Base-by-base conservation (phyloP, 2,329 filamentous ascomycete genomes). In the Madurella fahalii region DNA sequence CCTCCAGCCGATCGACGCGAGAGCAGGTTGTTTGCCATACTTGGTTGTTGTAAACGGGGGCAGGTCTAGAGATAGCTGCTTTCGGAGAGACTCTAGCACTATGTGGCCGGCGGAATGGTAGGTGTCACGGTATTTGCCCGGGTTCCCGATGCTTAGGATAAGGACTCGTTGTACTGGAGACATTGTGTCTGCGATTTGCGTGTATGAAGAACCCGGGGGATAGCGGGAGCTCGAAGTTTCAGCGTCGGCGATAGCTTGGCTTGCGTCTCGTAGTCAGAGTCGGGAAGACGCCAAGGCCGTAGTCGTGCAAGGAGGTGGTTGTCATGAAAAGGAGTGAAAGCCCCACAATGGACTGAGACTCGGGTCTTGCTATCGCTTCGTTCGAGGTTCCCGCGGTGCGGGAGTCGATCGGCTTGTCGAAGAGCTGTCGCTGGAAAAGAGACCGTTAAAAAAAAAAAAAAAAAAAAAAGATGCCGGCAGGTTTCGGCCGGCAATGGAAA, bases 101-200 rank as follows among this genome's bases (percentile, higher is more conserved):
- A 84, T 81, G 74, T 97, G 93, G 11, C 92, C 94, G 13, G 91
- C 90, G 20, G 86, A 92, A 73, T 97, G 94, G 8, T 93, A 84
- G 17, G 89, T 95, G 59, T 86, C 79, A 61, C 82, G 81, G 71
- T 93, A 92, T 2, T 83, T 75, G 7, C 80, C 77, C 7, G 89
- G 90, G 64, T 97, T 97, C 62, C 94, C 94, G 59, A 99, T 81
- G 58, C 90, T 94, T 74, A 91, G 82, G 64, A 97, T 78, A 53
- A 97, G 82, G 63, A 95, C 83, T 40, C 79, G 81, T 44, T 74
- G 68, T n/a, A 63, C 60, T 48, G 34, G 37, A 47, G 16, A 20
- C 9, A 13, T 43, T 39, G 53, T 50, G 48, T n/a, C 31, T 34
- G 42, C 16, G 18, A 31, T 40, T 16, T 20, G 40, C 18, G 32